Percentiles rank a stretch among this genome's conserved stretches.
phyloP scores from a whole-genome alignment of 768 basidiomycete species.

The Butyriboletus loyo region DNA sequence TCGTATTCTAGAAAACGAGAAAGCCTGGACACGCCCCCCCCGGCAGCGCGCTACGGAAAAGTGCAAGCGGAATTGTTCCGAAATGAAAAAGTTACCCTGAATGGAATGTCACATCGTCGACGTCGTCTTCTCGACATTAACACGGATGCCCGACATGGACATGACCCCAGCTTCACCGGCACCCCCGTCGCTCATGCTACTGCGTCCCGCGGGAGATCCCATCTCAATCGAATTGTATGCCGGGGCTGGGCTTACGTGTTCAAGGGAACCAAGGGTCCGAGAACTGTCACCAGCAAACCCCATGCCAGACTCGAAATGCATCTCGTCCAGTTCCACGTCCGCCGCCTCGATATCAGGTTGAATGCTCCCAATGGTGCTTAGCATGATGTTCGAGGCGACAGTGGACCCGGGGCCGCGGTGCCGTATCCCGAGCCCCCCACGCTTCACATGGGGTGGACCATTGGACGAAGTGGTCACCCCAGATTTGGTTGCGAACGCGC shows the following conservation, averaged over 20 bases:
- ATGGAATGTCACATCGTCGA: slow-evolving; percentile 39
- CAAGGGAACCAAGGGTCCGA: slow-evolving; percentile 30
- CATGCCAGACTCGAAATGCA: slow-evolving; percentile 46
- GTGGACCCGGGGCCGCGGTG: slow-evolving; percentile 51
- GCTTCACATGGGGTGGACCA: slow-evolving; percentile 24
- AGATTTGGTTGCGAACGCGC: slow-evolving; percentile 64
- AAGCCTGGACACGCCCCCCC: slow-evolving; percentile 9
- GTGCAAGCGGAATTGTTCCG: slow-evolving; percentile 23
- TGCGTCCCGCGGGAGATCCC: slow-evolving; percentile 14
- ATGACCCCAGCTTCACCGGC: slow-evolving; percentile 17
- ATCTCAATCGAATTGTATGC: slow-evolving; percentile 46
- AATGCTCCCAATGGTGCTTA: slow-evolving; percentile 63
- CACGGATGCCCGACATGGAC: slow-evolving; percentile 44
- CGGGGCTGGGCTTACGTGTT: slow-evolving; percentile 48
- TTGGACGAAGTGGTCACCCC: slow-evolving; percentile 32
- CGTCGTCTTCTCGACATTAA: slow-evolving; percentile 62
- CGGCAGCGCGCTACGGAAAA: slow-evolving; percentile 6
- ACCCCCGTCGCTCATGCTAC: slow-evolving; percentile 22
- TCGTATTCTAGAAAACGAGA: slow-evolving; percentile 23
- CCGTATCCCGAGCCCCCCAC: slow-evolving; percentile 41
- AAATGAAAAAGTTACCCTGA: slow-evolving; percentile 14
- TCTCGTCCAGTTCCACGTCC: slow-evolving; percentile 56
- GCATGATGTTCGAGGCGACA: slow-evolving; percentile 59
- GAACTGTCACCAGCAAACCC: slow-evolving; percentile 49
- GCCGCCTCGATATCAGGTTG: slow-evolving; percentile 51